phyloP scores from a whole-genome alignment of 169 alveolate genomes.

The Eimeria maxima region DNA sequence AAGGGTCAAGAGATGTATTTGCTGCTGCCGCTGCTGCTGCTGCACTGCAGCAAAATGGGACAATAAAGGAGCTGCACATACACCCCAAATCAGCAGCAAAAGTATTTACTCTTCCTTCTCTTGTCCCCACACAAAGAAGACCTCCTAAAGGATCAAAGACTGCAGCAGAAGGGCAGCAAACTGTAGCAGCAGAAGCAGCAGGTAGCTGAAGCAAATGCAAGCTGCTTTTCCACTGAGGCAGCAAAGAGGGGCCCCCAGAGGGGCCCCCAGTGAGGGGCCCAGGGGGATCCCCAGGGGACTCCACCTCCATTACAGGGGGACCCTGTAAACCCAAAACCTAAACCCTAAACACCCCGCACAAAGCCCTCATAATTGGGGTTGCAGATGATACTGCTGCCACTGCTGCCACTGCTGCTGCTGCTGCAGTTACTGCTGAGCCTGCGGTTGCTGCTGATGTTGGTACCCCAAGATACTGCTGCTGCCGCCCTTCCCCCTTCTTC shows the following conservation, averaged over 20 bases:
- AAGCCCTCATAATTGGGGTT: not conserved
- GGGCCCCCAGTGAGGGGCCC: too few relatives aligned
- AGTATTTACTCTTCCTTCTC: not conserved
- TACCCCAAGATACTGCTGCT: not conserved
- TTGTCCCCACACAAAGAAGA: conserved; percentile 35
- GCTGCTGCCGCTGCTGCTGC: not conserved
- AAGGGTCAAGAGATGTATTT: not conserved
- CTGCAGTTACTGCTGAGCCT: not conserved
- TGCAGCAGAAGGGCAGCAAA: conserved; percentile 34
- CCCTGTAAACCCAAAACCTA: not conserved
- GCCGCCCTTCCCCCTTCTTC: not conserved
- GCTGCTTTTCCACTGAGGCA: not conserved
- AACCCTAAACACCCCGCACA: not conserved
- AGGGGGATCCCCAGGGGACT: not conserved
- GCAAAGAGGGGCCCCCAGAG: not conserved
- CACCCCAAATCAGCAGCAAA: not conserved
- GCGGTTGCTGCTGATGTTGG: too few relatives aligned
- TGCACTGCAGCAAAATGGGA: not conserved
- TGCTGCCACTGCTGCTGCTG: not conserved
- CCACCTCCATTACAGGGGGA: not conserved
- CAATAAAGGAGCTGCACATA: not conserved
- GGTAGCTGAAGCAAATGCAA: not conserved
- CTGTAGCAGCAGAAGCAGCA: not conserved
- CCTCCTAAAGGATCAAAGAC: conserved; percentile 29
- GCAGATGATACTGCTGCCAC: too few relatives aligned